Base-by-base conservation (phyloP, 805 yeast genomes). In the Candida parachauliodes region DNA sequence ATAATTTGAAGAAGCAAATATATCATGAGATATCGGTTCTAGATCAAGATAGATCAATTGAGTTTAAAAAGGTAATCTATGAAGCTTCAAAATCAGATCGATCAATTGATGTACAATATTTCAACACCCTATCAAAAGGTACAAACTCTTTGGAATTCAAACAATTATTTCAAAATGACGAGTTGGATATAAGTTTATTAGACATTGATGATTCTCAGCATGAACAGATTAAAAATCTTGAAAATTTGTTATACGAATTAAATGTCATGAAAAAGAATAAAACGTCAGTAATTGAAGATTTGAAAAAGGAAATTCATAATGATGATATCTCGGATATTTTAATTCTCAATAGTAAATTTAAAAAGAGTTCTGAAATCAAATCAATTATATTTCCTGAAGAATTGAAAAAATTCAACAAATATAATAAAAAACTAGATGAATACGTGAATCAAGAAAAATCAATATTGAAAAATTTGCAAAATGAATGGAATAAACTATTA, bases 311-410 rank as follows among this genome's bases (percentile, higher is more conserved):
- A 33, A 79, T 85, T 23, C 93, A 81, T 50, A 69, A 72, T 10
- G 98, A 91, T 60, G 97, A 91, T 54, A 87, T 88, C 34, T 82
- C 95, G 0, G 80, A 82, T 37, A 66, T 81, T 9, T 67, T 91
- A 22, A 74, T 91, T 7, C 65, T 81, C 46, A 82, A 85, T 53
- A 62, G 69, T 43, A 77, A 75, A 43, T 71, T 75, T 30, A 73
- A 71, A 26, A 63, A 77, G 4, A 77, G 76, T 6, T 69, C 74
- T 31, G 88, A 82, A 41, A 68, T 78, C 42, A 72, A 70, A 45
- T 64, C 72, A 8, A 59, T 63, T 22, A 68, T 68, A 12, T 88
- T 89, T 54, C 74, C 78, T 12, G 72, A 75, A 40, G 96, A 88
- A 55, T 62, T 91, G 45, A 75, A 71, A 34, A 91, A 91, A 58